A percentile compares a stretch with the other conserved stretches of the same genome.
Conservation (phyloP, 2,329 filamentous ascomycete genomes). For the Gaeumannomyces sp. region DNA sequence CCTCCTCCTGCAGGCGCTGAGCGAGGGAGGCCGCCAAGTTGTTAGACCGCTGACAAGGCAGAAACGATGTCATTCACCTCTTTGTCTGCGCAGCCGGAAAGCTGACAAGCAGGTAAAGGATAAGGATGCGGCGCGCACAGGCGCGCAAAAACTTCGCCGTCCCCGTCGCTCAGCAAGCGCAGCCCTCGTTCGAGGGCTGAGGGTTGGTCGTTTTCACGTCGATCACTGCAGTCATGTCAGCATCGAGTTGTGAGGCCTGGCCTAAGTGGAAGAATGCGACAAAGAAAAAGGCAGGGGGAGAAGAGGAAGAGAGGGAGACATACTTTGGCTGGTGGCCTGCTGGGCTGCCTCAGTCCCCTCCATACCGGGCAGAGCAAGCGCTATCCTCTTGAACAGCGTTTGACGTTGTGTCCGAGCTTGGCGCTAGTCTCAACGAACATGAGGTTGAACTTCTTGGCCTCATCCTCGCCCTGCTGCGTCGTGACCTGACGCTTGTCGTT, state of each 20-base stretch:
- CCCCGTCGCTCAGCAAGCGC: slow-evolving; percentile 49
- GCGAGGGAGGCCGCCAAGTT: neutral
- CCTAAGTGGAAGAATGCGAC: neutral
- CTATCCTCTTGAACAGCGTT: slow-evolving; percentile 97
- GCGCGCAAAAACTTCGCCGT: neutral
- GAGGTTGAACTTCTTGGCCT: slow-evolving; percentile 93
- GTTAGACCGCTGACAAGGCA: neutral
- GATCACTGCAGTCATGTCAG: slow-evolving; percentile 59
- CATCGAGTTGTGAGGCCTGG: neutral
- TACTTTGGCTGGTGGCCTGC: slow-evolving; percentile 70
- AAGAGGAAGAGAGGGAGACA: slow-evolving; percentile 28
- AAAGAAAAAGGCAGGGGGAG: neutral
- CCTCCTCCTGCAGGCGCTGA: neutral
- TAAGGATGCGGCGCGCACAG: too few relatives aligned
- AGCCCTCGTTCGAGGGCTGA: slow-evolving; percentile 65
- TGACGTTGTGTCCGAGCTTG: slow-evolving; percentile 96
- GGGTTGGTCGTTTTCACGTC: slow-evolving; percentile 80
- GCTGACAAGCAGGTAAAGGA: too few relatives aligned
- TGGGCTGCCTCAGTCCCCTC: slow-evolving; percentile 78
- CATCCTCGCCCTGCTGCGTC: slow-evolving; percentile 91
- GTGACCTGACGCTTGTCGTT: slow-evolving; percentile 98
- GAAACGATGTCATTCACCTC: neutral
- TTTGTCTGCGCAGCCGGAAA: neutral
- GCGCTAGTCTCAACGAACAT: slow-evolving; percentile 99
- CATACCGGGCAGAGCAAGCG: slow-evolving; percentile 95